Evolutionary conservation across 2,329 filamentous ascomycete genomes (phyloP), one percentile per base, ranked within the genome.

Genomic region (Boeremia lycopersici): DNA sequence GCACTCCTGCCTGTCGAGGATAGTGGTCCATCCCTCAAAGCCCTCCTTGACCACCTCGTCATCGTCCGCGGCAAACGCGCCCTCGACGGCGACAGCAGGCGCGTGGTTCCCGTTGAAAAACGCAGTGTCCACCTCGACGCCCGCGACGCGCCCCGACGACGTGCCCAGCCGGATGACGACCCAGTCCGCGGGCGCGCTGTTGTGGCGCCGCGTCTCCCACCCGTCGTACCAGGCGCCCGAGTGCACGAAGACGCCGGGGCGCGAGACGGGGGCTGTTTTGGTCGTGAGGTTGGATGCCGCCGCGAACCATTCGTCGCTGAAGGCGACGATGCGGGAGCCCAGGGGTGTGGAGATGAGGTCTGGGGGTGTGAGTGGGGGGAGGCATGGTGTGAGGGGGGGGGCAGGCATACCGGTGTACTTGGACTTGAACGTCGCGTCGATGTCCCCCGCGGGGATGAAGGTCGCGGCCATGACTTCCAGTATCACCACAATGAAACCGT

Each of bases 41-140:
- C 62, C 70, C 15, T 70, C 71, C 59, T 72, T 74, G 10, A 91
- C 85, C 31, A 84, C 81, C 61, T 89, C 86, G 62, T 84, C 79
- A 28, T 78, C 77, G 4, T 23, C 19, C 19, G 13, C 51, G 25
- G 60, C 41, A 76, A 91, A 91, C 72, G 86, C 86, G 40, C 89
- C 90, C 72, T 93, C 87, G 15, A 95, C 88, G 0, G 87, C 90
- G 67, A 93, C 85, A 61, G 87, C 88, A 1, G 90, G 90, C 6
- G 90, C 90, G 70, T 93, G 88, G 77, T 93, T 93, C 56, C 90
- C 90, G 56, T 84, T 86, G 81, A 93, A 95, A 78, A 87, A 90
- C 44, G 89, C 86, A 2, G 90, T 93, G 76, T 93, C 89, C 60
- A 93, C 82, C 76, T 93, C 90, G 42, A 93, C 79, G 13, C 90